A percentile compares a stretch with the other conserved stretches of the same genome.
Evolutionary conservation across 257 asterid genomes (phyloP).

Genomic region (Nicotiana benthamiana): DNA sequence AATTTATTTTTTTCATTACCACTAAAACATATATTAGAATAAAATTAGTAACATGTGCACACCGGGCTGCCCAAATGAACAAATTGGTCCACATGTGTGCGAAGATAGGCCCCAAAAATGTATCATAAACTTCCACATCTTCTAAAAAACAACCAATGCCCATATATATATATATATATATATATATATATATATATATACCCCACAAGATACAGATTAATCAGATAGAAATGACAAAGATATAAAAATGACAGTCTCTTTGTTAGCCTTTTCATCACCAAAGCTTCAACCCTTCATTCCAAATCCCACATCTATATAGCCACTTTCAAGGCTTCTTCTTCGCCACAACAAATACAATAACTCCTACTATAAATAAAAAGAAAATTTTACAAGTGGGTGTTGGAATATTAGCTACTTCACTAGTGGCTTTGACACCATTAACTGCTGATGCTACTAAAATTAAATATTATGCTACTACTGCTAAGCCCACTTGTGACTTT

Average conservation of each 20-base stretch:
- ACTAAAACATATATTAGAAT: too few species aligned
- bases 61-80: too few species aligned
- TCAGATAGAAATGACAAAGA: not conserved
- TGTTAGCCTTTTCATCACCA: slow-evolving; percentile 34
- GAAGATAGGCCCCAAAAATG: not conserved
- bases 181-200: too few species aligned
- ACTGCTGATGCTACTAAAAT: slow-evolving; percentile 77
- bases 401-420: slow-evolving; percentile 63
- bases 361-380: slow-evolving; percentile 25
- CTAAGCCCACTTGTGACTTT: slow-evolving; percentile 82
- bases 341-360: not conserved
- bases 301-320: not conserved
- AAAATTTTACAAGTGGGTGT: slow-evolving; percentile 43
- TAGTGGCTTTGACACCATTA: slow-evolving; percentile 52
- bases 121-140: not conserved
- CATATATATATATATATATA: too few species aligned
- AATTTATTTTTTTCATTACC: too few species aligned
- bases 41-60: too few species aligned
- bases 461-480: slow-evolving; percentile 72
- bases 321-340: slow-evolving; percentile 29
- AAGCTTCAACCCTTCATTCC: slow-evolving; percentile 25
- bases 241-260: slow-evolving; percentile 46
- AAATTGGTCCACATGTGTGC: too few species aligned
- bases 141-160: not conserved
- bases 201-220: slow-evolving; percentile 24